These are phyloP conservation scores for Gelatoporia subvermispora DNA, from an alignment of 768 basidiomycete species.

Conservation along the genomic window DNA sequence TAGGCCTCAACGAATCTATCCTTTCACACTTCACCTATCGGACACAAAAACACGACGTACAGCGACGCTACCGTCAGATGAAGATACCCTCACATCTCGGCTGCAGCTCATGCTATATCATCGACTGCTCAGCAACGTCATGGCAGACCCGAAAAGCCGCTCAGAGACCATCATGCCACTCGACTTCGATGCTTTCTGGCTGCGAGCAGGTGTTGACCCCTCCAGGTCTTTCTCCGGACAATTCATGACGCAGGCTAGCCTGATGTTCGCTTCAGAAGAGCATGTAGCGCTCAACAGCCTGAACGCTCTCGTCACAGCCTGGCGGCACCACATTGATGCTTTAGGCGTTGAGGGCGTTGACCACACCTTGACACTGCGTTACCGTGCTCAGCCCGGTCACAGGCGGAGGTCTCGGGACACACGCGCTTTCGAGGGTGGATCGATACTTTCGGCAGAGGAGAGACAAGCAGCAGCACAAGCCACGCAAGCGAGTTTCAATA, in stretches of 20 bases:
- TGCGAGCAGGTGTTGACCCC: constrained; percentile 38
- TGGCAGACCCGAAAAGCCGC: constrained; percentile 33
- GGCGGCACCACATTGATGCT: constrained; percentile 21
- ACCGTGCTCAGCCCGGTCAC: constrained; percentile 31
- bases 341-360: constrained; percentile 32
- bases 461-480: no score
- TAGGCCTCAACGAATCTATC: background rate
- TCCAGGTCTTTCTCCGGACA: constrained; percentile 39
- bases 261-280: constrained; percentile 2
- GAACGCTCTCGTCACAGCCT: constrained; percentile 27
- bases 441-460: no score
- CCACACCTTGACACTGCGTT: constrained; percentile 42
- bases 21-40: constrained; percentile 38
- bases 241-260: constrained; percentile 37
- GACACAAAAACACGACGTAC: constrained; percentile 70
- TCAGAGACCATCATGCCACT: constrained; percentile 22
- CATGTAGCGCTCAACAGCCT: constrained; percentile 17
- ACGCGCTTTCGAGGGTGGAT: no score
- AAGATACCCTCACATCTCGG: constrained; percentile 53
- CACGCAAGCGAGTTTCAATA: no score
- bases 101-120: constrained; percentile 79
- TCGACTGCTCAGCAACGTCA: constrained; percentile 52
- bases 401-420: background rate
- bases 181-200: constrained; percentile 54
- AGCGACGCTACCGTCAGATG: constrained; percentile 46